Evolutionary conservation across 2,329 filamentous ascomycete species (phyloP), one percentile per base, ranked within the genome.

Genomic region (Ophiostoma fasciatum): DNA sequence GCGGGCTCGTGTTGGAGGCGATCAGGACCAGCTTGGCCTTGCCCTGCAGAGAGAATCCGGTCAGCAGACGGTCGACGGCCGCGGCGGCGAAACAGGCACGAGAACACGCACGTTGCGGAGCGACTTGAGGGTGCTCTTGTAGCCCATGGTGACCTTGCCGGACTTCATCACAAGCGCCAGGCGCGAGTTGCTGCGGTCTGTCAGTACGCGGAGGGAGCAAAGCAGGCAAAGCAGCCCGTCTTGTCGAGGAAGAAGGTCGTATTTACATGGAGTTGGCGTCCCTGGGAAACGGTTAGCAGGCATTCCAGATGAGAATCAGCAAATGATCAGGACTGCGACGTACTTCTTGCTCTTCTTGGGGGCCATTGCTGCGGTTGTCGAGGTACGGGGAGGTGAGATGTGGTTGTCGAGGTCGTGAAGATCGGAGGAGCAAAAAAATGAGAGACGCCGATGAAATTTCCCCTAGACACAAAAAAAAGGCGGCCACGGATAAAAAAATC

Each of bases 11-110:
- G 75, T 98, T 96, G 67, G 82, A 85, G 52, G 79, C 71, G 48
- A 85, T 84, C 61, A 87, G 51, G 62, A 96, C 83, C 51, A 94
- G 78, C 82, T 96, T 96, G 63, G 90, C 90, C 79, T 94, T 96
- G 65, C 88, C 87, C 39, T 43, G 34, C 8, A 32, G 21, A 17
- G 18, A 15, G n/a, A 32, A 13, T 21, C 21, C 2, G n/a, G 33
- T 40, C 33, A 37, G 34, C 17, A 19, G 26, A 13, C n/a, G 26
- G 5, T 28, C 26, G 13, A 14, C 11, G 13, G 13, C 7, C 7
- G 13, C n/a, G n/a, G 9, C 26, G n/a, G 9, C 13, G 9, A 10
- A 17, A 5, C 26, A 14, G 7, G 3, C 14, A 18, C 26, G 14
- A 15, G 5, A 12, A 20, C 10, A 38, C 36, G 17, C 37, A 43